Percentiles rank a stretch among this genome's conserved stretches.
Conservation (phyloP, 805 yeast species). For the Saccharomycopsis selenospora region DNA sequence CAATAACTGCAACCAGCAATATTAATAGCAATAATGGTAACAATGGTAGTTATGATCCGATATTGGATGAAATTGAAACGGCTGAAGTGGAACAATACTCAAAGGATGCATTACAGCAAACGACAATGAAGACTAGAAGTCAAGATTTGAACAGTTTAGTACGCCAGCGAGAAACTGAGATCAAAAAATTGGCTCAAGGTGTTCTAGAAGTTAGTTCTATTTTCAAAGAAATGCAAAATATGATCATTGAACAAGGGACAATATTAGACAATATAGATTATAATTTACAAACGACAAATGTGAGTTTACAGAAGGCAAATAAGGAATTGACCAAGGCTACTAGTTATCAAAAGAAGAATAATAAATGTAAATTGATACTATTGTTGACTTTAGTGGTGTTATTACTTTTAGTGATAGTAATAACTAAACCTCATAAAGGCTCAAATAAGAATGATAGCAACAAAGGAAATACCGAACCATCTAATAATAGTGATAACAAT, state of each 20-base stretch:
- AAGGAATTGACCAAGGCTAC: slow-evolving; percentile 72
- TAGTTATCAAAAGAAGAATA: slow-evolving; percentile 76
- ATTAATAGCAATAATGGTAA: slow-evolving; percentile 17
- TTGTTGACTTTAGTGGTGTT: slow-evolving; percentile 64
- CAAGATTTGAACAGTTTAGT: slow-evolving; percentile 24
- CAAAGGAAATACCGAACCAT: too few relatives aligned
- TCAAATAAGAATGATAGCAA: too few relatives aligned
- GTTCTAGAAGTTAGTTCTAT: slow-evolving; percentile 89
- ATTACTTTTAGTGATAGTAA: slow-evolving; percentile 34
- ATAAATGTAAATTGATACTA: slow-evolving; percentile 82
- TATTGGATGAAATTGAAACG: slow-evolving; percentile 30
- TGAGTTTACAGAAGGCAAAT: slow-evolving; percentile 69
- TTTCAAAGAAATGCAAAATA: slow-evolving; percentile 83
- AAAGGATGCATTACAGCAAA: slow-evolving; percentile 43
- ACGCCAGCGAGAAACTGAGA: slow-evolving; percentile 77
- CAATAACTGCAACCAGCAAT: slow-evolving; percentile 24
- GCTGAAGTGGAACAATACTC: slow-evolving; percentile 45
- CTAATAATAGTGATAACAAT: too few relatives aligned
- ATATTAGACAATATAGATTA: slow-evolving; percentile 90
- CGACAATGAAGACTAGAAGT: slow-evolving; percentile 30
- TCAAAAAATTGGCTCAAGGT: slow-evolving; percentile 86
- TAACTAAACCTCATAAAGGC: background rate
- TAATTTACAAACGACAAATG: slow-evolving; percentile 73
- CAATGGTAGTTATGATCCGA: slow-evolving; percentile 23
- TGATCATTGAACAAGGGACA: slow-evolving; percentile 94